Evolutionary conservation across 2,329 filamentous ascomycete genomes (phyloP), one percentile per base, ranked within the genome.

Genomic region (Beauveria pseudobassiana): DNA sequence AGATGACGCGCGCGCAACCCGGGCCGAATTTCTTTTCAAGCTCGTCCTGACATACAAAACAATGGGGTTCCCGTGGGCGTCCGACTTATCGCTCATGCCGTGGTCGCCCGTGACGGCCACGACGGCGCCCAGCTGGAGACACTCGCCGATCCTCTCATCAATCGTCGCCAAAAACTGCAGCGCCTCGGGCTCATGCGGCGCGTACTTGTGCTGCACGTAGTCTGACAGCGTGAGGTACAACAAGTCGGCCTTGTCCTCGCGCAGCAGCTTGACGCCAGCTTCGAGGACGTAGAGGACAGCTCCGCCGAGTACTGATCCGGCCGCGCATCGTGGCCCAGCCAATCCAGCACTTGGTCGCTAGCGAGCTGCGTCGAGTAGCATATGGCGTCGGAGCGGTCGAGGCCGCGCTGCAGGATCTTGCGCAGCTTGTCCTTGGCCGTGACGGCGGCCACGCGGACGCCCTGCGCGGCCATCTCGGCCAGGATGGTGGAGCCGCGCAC

Each of bases 361-460:
- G 75, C 76, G 52, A 74, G 70, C 26, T 74, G 71, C 1, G 68
- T 69, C 7, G 76, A 78, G 64, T 76, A 78, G 64, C 73, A 77
- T 18, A 77, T 74, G 3, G 69, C 67, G 1, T 67, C 66, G 18
- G 46, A 9, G 7, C 16, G 18, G 34, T 22, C 66, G 6, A 76
- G 63, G 1, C 73, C 75, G 56, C 76, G 75, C 6, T 66, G 65
- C n/a, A 78, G 63, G 46, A 78, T 76, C 42, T 69, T 67, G n/a
- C 75, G 68, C 55, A 78, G 65, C 65, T 78, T 78, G 65, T 78
- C 76, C 63, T 78, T 78, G 12, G 76, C 76, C 0, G 77, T 78
- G 22, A 79, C 65, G 9, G 77, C 76, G 10, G 75, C 75, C 0
- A 79, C 72, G 10, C 75, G 70, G 0, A 78, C 72, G 18, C 75